Conservation (phyloP, 768 basidiomycete genomes). For the Calocybe gangraenosa region DNA sequence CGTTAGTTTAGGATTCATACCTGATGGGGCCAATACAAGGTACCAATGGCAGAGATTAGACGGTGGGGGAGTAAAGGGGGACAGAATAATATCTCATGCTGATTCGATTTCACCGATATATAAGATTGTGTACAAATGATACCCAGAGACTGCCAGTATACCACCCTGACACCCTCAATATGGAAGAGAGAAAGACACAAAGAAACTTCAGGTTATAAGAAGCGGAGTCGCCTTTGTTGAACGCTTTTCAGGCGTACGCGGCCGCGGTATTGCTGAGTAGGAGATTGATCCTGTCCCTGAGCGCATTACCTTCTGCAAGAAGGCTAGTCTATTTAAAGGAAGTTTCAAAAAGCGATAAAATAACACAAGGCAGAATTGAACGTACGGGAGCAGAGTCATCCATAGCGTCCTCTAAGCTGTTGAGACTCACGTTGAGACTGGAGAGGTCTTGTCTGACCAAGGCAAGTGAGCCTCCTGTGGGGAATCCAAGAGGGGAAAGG, state of each 20-base stretch:
- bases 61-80: too few relatives aligned
- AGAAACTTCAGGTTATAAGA: too few relatives aligned
- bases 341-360: not conserved
- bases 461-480: conserved; percentile 14
- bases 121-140: too few relatives aligned
- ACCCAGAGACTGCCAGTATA: too few relatives aligned
- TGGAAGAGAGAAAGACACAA: too few relatives aligned
- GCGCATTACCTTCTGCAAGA: conserved; percentile 12
- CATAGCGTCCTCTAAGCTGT: conserved; percentile 21
- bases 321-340: conserved; percentile 17
- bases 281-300: conserved; percentile 18
- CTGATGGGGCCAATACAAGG: too few relatives aligned
- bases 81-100: too few relatives aligned
- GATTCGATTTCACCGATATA: too few relatives aligned
- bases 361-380: not conserved
- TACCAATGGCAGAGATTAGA: too few relatives aligned
- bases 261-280: conserved; percentile 24
- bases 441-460: conserved; percentile 23
- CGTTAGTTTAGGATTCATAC: too few relatives aligned
- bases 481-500: conserved; percentile 9
- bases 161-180: too few relatives aligned
- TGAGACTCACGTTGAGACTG: conserved; percentile 21
- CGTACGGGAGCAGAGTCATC: conserved; percentile 24
- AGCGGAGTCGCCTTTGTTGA: too few relatives aligned
- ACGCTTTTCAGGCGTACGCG: conserved; percentile 16